Evolutionary conservation across 768 basidiomycete species (phyloP), one percentile per base, ranked within the genome.

Genomic region (Lactifluus piperatus): DNA sequence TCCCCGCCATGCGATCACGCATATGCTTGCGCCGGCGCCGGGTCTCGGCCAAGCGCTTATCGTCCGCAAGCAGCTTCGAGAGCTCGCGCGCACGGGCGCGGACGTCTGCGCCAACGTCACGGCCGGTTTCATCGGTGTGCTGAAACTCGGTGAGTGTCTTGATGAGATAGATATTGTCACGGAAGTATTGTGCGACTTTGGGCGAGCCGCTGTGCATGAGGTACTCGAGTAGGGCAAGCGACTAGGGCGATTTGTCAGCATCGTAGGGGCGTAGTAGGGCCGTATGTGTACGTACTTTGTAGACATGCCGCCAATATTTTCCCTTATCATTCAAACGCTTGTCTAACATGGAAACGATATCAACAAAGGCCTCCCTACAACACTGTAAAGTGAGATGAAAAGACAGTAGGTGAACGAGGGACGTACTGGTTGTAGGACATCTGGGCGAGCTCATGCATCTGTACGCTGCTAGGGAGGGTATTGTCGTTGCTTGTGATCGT

Each of bases 241-340:
- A 90, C 85, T 91, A 60, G 2, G n/a, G 10, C 26, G 2, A 20
- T 51, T 41, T 44, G 30, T 50, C 37, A 57, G 47, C 8, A 41
- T 57, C 48, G 30, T 22, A 43, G 11, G 8, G 3, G 29, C n/a
- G 8, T 11, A 16, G 22, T 8, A 7, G 20, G 4, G 24, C 30
- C 14, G 10, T 24, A 20, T 8, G 29, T 1, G 2, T 20, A 53
- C 78, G 54, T 61, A 86, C 92, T 81, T 98, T 98, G 83, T 94
- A 97, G 55, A 97, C 94, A 76, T 98, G 95, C 51, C 94, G 81
- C 95, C 95, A 98, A 68, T 97, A 94, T 82, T 97, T 98, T 30
- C 95, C 95, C 77, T 97, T 97, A 76, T 98, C 95, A 65, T 94
- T 93, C 62, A 98, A 74, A 49, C 95, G 83, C 75, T 97, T 97